Evolutionary conservation across 495 filamentous ascomycete species (phyloP).

Genomic region (Penicillium fimorum): DNA sequence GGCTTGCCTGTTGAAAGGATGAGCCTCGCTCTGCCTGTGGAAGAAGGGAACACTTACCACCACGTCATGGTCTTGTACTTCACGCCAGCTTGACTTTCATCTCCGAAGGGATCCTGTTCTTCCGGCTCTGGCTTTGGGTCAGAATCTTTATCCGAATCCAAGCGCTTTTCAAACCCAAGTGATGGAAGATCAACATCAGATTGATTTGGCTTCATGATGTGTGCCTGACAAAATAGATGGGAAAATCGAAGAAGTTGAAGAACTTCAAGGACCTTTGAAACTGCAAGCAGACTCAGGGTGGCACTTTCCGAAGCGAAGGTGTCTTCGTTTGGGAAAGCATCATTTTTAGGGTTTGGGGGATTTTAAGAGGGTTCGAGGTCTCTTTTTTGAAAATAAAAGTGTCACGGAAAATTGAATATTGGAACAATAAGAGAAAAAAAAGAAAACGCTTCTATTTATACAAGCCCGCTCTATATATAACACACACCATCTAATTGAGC

Average conservation of each 20-base stretch:
- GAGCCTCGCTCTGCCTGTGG: background rate
- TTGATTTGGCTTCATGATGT: constrained; percentile 1
- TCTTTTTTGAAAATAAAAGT: too few relatives aligned
- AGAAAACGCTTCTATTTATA: constrained; percentile 38
- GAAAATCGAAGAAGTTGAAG: background rate
- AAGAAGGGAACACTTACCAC: constrained; percentile 30
- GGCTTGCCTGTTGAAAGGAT: constrained; percentile 28
- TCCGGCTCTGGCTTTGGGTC: background rate
- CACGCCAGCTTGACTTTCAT: constrained; percentile 28
- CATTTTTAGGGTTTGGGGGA: background rate
- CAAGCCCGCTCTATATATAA: constrained; percentile 30
- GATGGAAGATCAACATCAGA: background rate
- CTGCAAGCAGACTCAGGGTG: background rate
- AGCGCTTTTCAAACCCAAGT: background rate
- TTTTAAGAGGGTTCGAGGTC: too few relatives aligned
- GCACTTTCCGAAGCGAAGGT: constrained; percentile 1
- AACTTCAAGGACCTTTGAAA: background rate
- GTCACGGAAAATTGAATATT: background rate
- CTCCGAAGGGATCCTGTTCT: constrained; percentile 33
- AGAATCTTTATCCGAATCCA: background rate
- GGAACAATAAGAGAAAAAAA: background rate
- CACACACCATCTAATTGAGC: constrained; percentile 46
- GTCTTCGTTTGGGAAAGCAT: background rate
- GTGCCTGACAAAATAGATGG: background rate
- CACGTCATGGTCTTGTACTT: constrained; percentile 39